phyloP scores from a whole-genome alignment of 1,284 basidiomycete species.

The Garcileccinum viscosum region DNA sequence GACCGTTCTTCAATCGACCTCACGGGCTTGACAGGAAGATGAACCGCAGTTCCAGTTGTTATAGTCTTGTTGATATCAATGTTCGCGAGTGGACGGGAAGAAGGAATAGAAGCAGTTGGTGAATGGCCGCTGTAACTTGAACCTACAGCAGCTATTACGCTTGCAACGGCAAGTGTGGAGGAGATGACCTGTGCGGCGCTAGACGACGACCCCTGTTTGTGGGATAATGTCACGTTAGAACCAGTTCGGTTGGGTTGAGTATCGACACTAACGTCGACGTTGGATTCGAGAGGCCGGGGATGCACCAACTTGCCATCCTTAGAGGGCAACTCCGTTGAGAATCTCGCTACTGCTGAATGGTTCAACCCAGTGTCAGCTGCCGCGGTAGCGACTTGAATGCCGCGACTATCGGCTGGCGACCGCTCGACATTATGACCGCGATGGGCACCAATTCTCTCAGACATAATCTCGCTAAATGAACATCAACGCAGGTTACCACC shows the following conservation, averaged over 20 bases:
- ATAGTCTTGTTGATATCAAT: not conserved
- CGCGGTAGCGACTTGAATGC: not conserved
- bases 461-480: slow-evolving; percentile 12
- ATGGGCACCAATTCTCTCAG: not conserved
- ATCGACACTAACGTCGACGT: not conserved
- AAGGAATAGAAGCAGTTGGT: not conserved
- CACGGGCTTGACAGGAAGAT: not conserved
- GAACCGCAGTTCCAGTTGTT: not conserved
- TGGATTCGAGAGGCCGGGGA: not conserved
- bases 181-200: not conserved
- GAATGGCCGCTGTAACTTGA: slow-evolving; percentile 2
- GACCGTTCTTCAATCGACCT: not conserved
- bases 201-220: not conserved
- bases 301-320: not conserved
- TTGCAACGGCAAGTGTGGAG: not conserved
- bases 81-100: not conserved
- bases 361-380: not conserved
- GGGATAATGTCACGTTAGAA: not conserved
- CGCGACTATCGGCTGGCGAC: not conserved
- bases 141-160: not conserved
- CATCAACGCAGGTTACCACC: slow-evolving; percentile 9
- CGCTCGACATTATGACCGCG: not conserved
- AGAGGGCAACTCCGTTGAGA: not conserved
- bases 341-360: not conserved
- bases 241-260: not conserved